Evolutionary conservation across 2,329 filamentous ascomycete genomes (phyloP), one percentile per base, ranked within the genome.

Genomic region (Aspergillus pseudoterreus): DNA sequence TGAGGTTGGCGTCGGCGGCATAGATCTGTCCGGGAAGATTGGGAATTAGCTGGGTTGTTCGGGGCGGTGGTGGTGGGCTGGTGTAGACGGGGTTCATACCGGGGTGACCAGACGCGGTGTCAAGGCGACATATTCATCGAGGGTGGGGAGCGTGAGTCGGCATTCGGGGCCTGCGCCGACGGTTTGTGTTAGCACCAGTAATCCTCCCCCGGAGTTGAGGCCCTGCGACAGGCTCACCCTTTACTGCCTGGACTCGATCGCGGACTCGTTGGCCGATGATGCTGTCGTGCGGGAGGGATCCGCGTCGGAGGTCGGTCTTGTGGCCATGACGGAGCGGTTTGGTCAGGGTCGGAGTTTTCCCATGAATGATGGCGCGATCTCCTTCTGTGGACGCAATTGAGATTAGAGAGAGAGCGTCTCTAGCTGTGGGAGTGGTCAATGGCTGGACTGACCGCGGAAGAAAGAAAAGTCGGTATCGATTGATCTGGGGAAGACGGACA

Each of bases 91-190:
- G 43, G 39, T 38, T 22, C 79, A 65, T 75, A 87, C 84, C 62
- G 89, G 89, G 49, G 88, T 92, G n/a, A 91, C 88, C 12, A 86
- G 69, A 51, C 89, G 81, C 57, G 80, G 80, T 44, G 80, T 85
- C 53, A 86, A 72, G 43, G 82, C 76, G 48, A 90, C 82, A 71
- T 92, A 92, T 69, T 90, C 85, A 44, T 85, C 84, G 51, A 94
- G 72, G 0, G 85, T 85, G 14, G 88, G 86, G 56, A 83, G 80
- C 49, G 81, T 79, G 38, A 90, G 63, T 53, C 83, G 76, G 52
- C 81, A 82, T 4, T 76, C 64, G 9, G 72, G 65, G 27, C 76
- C 78, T 73, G 41, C 30, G 43, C 12, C 38, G 11, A 14, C 12
- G n/a, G 14, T 32, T 15, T 5, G 14, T 17, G 35, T 17, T 2